These are phyloP conservation scores for Phlebiopsis gigantea DNA, from an alignment of 768 basidiomycete genomes.

Conservation along the genomic window DNA sequence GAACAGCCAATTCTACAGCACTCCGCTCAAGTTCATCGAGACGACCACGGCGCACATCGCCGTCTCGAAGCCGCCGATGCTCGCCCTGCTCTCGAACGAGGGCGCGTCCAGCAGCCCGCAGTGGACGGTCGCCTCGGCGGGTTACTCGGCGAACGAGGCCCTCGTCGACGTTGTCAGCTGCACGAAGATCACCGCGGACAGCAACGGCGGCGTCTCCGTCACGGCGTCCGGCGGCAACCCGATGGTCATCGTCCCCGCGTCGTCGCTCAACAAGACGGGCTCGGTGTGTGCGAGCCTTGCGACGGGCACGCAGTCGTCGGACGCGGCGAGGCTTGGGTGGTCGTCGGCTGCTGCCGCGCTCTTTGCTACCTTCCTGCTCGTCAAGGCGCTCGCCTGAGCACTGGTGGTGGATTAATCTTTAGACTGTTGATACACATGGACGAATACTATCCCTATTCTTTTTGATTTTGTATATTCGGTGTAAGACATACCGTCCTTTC, in stretches of 20 bases:
- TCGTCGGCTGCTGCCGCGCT: too few relatives aligned
- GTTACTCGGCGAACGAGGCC: conserved; percentile 34
- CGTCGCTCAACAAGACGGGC: conserved; percentile 22
- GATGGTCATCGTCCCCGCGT: conserved; percentile 34
- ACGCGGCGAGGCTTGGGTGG: too few relatives aligned
- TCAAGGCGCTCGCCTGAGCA: neutral
- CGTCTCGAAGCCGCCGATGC: conserved; percentile 51
- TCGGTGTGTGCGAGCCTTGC: conserved; percentile 17
- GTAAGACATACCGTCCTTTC: neutral
- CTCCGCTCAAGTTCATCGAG: conserved; percentile 41
- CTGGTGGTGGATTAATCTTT: too few relatives aligned
- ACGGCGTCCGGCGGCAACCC: conserved; percentile 41
- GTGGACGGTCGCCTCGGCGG: conserved; percentile 40
- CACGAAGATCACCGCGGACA: conserved; percentile 29
- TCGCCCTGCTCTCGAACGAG: conserved; percentile 51
- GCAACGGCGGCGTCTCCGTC: conserved; percentile 37
- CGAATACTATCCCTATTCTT: neutral
- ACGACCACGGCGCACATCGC: conserved; percentile 36
- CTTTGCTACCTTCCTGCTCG: neutral
- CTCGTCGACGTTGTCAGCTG: conserved; percentile 55
- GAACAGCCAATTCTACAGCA: conserved; percentile 38
- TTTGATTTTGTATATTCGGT: neutral
- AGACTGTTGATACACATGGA: neutral
- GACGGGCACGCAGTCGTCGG: conserved; percentile 6
- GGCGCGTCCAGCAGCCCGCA: conserved; percentile 34